These are phyloP conservation scores for Fonsecaea erecta DNA, from an alignment of 2,329 filamentous ascomycete genomes.

Conservation along the genomic window DNA sequence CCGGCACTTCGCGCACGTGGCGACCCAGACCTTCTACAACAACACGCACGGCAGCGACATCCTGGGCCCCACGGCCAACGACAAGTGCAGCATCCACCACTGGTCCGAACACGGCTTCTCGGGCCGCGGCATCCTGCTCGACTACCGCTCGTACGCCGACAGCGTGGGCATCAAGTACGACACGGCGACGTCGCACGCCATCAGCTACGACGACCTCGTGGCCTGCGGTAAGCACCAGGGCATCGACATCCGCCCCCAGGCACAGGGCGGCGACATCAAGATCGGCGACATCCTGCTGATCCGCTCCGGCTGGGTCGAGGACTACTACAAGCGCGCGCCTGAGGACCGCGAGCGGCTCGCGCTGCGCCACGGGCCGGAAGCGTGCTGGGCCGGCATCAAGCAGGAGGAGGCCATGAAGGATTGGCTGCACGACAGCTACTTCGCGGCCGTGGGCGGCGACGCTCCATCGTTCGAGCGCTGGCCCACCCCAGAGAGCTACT, in stretches of 20 bases:
- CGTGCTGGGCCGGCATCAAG: conserved; percentile 56
- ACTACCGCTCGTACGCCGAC: conserved; percentile 54
- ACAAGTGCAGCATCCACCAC: conserved; percentile 51
- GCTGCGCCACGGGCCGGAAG: conserved; percentile 44
- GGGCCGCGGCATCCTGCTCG: conserved; percentile 49
- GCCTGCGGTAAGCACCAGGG: conserved; percentile 64
- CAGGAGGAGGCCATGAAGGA: conserved; percentile 62
- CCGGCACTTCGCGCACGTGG: conserved; percentile 51
- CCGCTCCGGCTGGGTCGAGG: conserved; percentile 65
- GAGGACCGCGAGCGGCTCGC: conserved; percentile 43
- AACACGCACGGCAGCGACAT: conserved; percentile 46
- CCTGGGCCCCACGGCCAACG: conserved; percentile 42
- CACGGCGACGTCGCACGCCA: conserved; percentile 59
- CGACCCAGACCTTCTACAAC: conserved; percentile 48
- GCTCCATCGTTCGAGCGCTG: conserved; percentile 67
- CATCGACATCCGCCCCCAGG: conserved; percentile 62
- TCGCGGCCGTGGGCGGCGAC: conserved; percentile 69
- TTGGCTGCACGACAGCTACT: conserved; percentile 73
- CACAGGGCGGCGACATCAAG: conserved; percentile 60
- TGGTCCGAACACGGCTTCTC: conserved; percentile 50
- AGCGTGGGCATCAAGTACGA: conserved; percentile 57
- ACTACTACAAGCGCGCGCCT: conserved; percentile 55
- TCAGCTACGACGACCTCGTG: conserved; percentile 61
- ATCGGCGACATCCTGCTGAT: conserved; percentile 70
- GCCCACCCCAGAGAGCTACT: conserved; percentile 52